These are phyloP conservation scores for Fagopyrum esculentum DNA, from an alignment of 148 eudicot species.

Conservation along the genomic window DNA sequence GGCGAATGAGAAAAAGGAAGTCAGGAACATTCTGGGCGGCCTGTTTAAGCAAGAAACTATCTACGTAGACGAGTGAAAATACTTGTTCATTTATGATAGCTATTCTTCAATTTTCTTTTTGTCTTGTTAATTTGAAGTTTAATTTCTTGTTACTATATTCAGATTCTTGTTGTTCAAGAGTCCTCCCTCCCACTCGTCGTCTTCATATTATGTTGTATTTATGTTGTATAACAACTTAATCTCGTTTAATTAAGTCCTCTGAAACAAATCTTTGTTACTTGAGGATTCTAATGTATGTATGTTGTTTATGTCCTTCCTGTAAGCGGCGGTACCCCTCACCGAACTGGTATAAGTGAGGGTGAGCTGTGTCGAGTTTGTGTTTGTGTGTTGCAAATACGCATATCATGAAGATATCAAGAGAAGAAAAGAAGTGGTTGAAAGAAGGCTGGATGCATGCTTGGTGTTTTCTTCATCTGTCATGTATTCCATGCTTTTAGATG, in stretches of 20 bases:
- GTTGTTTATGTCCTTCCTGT: not conserved
- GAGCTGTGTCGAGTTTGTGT: not conserved
- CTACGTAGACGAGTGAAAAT: slow-evolving; percentile 61
- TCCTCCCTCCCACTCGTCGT: not conserved
- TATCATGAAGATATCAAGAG: slow-evolving; percentile 4
- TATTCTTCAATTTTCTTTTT: not conserved
- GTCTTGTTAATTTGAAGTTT: not conserved
- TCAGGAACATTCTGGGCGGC: slow-evolving; percentile 80
- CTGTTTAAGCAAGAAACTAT: slow-evolving; percentile 94
- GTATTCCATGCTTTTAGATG: not conserved
- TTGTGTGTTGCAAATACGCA: not conserved
- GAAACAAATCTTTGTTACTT: not conserved
- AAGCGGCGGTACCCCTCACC: too few relatives aligned
- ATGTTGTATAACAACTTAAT: not conserved
- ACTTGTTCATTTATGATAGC: not conserved
- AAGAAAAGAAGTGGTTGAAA: not conserved
- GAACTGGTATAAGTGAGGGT: too few relatives aligned
- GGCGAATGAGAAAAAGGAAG: slow-evolving; percentile 37
- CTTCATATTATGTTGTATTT: not conserved
- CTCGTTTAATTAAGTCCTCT: not conserved
- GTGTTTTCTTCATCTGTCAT: not conserved
- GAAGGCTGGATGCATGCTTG: not conserved
- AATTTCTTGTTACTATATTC: not conserved
- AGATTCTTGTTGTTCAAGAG: not conserved
- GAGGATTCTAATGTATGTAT: not conserved